These are phyloP conservation scores for Schizophyllum amplum DNA, from an alignment of 1,284 basidiomycete species.

Conservation along the genomic window DNA sequence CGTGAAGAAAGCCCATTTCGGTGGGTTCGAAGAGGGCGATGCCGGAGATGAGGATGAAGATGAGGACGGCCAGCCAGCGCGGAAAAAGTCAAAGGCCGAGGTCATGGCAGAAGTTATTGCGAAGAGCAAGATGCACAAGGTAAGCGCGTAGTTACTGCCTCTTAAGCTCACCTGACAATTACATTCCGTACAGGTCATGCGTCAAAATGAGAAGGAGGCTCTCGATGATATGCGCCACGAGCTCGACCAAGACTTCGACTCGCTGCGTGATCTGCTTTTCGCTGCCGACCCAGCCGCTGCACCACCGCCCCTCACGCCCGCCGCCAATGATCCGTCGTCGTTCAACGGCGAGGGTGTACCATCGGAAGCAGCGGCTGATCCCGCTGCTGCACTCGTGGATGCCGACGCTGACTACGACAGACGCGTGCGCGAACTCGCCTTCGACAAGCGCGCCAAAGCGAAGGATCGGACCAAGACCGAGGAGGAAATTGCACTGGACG, in stretches of 20 bases:
- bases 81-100: constrained; percentile 89
- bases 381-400: constrained; percentile 3
- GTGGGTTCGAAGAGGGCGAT: constrained; percentile 74
- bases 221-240: constrained; percentile 84
- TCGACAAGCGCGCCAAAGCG: constrained; percentile 89
- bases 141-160: constrained; percentile 21
- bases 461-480: constrained; percentile 97
- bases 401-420: constrained; percentile 70
- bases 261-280: constrained; percentile 73
- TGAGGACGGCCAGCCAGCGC: constrained; percentile 45
- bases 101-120: constrained; percentile 98
- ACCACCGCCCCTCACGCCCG: not conserved
- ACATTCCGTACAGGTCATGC: constrained; percentile 47
- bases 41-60: constrained; percentile 43
- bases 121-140: constrained; percentile 95
- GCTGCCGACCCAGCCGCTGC: constrained; percentile 41
- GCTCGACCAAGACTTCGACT: constrained; percentile 84
- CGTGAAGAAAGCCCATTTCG: constrained; percentile 73
- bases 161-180: constrained; percentile 1
- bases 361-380: constrained; percentile 13
- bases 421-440: constrained; percentile 86
- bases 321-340: constrained; percentile 4
- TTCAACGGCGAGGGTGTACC: constrained; percentile 25
- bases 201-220: constrained; percentile 83
- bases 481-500: constrained; percentile 86